These are phyloP conservation scores for Castanea mollissima DNA, from an alignment of 306 rosid genomes.

Conservation along the genomic window DNA sequence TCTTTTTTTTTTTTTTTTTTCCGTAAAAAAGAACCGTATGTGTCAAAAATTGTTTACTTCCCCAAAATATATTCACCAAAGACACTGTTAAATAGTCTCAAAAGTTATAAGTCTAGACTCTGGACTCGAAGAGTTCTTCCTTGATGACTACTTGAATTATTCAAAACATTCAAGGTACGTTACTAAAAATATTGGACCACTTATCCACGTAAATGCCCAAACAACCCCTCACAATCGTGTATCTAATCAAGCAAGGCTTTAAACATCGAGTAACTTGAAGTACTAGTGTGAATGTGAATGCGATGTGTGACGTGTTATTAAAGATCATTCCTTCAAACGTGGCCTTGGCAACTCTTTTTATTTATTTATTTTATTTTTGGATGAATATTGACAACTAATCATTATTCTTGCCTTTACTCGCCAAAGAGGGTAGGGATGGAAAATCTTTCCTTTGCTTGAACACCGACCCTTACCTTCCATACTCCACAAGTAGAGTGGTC, in stretches of 20 bases:
- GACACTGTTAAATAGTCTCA: not conserved
- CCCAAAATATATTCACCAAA: not conserved
- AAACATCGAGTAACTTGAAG: slow-evolving; percentile 25
- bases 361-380: no score
- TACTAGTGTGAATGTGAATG: slow-evolving; percentile 7
- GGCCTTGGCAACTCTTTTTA: slow-evolving; percentile 22
- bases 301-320: slow-evolving; percentile 34
- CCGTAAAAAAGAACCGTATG: no score
- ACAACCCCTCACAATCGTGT: not conserved
- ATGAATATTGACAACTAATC: slow-evolving; percentile 5
- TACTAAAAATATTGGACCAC: not conserved
- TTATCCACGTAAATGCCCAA: not conserved
- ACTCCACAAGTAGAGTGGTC: no score
- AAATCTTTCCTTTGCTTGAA: not conserved
- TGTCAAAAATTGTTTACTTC: not conserved
- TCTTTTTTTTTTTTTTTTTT: no score
- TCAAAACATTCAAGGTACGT: not conserved
- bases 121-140: no score
- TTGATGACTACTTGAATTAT: not conserved
- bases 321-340: slow-evolving; percentile 41
- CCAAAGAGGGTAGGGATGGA: not conserved
- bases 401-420: slow-evolving; percentile 1
- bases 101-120: not conserved
- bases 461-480: no score
- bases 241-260: not conserved